Base-by-base conservation (phyloP, 2,329 filamentous ascomycete genomes). In the Aspergillus ochraceus region DNA sequence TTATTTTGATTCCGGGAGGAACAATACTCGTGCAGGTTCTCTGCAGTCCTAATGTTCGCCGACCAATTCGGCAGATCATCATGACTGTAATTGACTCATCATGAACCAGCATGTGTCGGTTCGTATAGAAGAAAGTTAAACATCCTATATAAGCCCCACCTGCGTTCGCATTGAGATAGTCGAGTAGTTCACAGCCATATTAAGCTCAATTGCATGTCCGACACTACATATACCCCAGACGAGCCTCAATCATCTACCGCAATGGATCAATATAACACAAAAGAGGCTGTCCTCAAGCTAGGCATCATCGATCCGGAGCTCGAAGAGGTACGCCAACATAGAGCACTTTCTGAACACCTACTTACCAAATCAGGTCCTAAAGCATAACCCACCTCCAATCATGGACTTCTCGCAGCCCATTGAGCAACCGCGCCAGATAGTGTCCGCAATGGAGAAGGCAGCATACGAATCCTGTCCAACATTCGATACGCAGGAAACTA, bases 241-340 rank as follows among this genome's bases (percentile, higher is more conserved):
- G 14, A 49, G 1, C 9, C 4, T 49, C 45, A 49, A 4, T 49
- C 10, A 49, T 17, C 20, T 20, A 17, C 46, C 17, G 39, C 39
- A 24, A 60, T 63, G 53, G 47, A 57, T 50, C 49, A 50, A 17
- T 63, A 63, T 26, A 61, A 36, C 46, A 61, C 59, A 8, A 58
- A 29, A 52, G 69, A 72, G 51, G 67, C 64, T 54, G 59, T 71
- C 36, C 61, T 69, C 19, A 62, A 66, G 49, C 60, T 73, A 12
- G 69, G 65, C 26, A 57, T 67, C 49, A 68, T 71, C 26, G 69
- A 73, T 52, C 68, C 67, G n/a, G 70, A 72, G 49, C 59, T 73
- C 20, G 66, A 68, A 50, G 64, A 65, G 58, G 69, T 69, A 63
- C 49, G 49, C 14, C 5, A 45, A 3, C 5, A n/a, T 9, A 30